phyloP scores from a whole-genome alignment of 2,329 filamentous ascomycete genomes.

The Dactylellina sp. region DNA sequence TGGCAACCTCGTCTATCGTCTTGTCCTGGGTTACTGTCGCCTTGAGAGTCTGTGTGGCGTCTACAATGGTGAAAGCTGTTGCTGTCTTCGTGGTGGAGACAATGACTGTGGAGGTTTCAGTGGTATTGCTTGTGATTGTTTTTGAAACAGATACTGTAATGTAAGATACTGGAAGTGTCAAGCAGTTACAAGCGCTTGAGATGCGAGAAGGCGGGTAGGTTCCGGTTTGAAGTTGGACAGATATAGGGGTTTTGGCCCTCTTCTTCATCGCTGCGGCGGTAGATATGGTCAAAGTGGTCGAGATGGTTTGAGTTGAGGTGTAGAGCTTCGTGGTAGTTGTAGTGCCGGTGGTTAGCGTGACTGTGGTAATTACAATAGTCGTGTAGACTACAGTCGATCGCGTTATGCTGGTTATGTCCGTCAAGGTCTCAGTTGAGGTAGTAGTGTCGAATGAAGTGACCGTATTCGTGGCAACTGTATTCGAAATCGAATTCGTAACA shows the following conservation, averaged over 20 bases:
- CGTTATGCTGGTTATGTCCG: conserved; percentile 6
- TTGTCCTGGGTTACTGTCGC: conserved; percentile 15
- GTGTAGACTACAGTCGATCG: conserved; percentile 7
- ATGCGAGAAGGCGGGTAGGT: conserved; percentile 42
- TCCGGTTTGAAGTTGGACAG: conserved; percentile 11
- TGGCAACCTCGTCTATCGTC: conserved; percentile 21
- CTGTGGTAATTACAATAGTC: conserved; percentile 12
- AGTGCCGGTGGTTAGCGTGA: conserved; percentile 4
- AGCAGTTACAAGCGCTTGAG: conserved; percentile 27
- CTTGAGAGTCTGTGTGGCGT: conserved; percentile 9
- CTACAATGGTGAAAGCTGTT: conserved; percentile 3
- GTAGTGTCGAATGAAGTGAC: conserved; percentile 2
- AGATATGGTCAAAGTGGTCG: background rate
- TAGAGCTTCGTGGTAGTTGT: conserved; percentile 10
- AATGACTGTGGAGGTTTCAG: background rate
- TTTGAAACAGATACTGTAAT: conserved; percentile 12
- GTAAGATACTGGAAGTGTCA: conserved; percentile 11
- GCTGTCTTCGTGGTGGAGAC: conserved; percentile 9
- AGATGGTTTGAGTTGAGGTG: conserved; percentile 24
- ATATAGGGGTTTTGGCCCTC: conserved; percentile 8
- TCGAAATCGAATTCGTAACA: conserved; percentile 1
- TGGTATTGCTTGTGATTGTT: conserved; percentile 13
- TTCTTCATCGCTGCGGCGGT: conserved; percentile 13
- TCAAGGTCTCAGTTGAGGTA: conserved; percentile 14
- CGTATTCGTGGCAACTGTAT: conserved; percentile 15